phyloP scores from a whole-genome alignment of 2,329 filamentous ascomycete species.

The Hypoxylon sp. region DNA sequence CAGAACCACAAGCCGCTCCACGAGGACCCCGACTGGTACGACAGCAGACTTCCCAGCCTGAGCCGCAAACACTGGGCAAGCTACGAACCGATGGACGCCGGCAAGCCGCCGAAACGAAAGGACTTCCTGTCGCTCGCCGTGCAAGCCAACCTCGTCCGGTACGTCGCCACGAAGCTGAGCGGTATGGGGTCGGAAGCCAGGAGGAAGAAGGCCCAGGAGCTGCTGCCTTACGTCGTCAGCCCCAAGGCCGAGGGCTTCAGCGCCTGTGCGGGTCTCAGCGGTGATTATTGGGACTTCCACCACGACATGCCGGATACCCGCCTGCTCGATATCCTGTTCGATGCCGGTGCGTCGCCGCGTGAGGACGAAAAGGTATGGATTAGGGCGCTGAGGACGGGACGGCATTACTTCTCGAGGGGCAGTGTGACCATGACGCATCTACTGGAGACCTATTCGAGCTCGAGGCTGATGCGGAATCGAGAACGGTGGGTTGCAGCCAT shows the following conservation, averaged over 20 bases:
- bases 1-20: slow-evolving; percentile 52
- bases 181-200: slow-evolving; percentile 38
- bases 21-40: slow-evolving; percentile 55
- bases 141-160: slow-evolving; percentile 53
- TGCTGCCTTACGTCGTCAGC: slow-evolving; percentile 52
- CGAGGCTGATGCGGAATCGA: slow-evolving; percentile 53
- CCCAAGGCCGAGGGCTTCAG: slow-evolving; percentile 54
- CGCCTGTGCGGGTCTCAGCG: slow-evolving; percentile 53
- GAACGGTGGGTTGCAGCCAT: slow-evolving; percentile 53
- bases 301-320: slow-evolving; percentile 55
- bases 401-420: slow-evolving; percentile 53
- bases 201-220: slow-evolving; percentile 53
- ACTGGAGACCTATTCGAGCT: slow-evolving; percentile 52
- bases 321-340: slow-evolving; percentile 52
- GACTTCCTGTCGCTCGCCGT: slow-evolving; percentile 53
- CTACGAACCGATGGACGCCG: slow-evolving; percentile 55
- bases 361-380: slow-evolving; percentile 49
- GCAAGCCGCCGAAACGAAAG: slow-evolving; percentile 54
- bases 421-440: slow-evolving; percentile 54
- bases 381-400: slow-evolving; percentile 51
- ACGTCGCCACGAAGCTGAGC: slow-evolving; percentile 48
- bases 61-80: slow-evolving; percentile 53
- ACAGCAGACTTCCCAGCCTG: slow-evolving; percentile 49
- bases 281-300: slow-evolving; percentile 55
- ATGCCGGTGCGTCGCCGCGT: slow-evolving; percentile 49